Evolutionary conservation across 1,284 basidiomycete genomes (phyloP).

Genomic region (Stygiomarasmius scandens): DNA sequence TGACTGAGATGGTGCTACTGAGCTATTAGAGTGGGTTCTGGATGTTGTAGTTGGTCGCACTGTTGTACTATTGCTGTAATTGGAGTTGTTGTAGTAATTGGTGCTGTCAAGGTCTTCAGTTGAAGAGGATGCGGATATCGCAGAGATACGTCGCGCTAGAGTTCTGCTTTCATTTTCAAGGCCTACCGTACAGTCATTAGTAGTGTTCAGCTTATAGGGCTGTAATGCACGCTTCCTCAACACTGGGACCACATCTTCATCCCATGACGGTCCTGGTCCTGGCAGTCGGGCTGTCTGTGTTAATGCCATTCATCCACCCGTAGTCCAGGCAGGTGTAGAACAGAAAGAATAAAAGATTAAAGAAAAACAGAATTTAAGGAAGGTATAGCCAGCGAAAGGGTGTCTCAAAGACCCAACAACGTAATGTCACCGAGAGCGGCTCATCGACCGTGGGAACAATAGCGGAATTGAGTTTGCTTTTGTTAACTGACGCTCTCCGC

Average conservation of each 20-base stretch:
- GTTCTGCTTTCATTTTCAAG: constrained; percentile 74
- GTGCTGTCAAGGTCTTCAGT: constrained; percentile 37
- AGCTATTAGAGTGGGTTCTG: neutral
- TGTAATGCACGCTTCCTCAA: constrained; percentile 63
- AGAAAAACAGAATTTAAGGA: no score
- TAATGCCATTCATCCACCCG: constrained; percentile 46
- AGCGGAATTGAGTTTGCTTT: no score
- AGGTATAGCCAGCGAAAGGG: no score
- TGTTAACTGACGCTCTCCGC: no score
- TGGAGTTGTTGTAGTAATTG: neutral
- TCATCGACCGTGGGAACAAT: no score
- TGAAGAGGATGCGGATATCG: constrained; percentile 65
- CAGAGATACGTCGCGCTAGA: constrained; percentile 72
- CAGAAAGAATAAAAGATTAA: no score
- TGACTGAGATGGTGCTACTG: constrained; percentile 1
- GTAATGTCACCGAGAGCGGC: no score
- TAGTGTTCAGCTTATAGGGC: constrained; percentile 6
- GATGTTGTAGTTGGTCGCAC: no score
- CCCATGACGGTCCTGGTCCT: constrained; percentile 60
- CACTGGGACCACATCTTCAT: constrained; percentile 71
- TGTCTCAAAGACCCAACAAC: no score
- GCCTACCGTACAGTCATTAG: constrained; percentile 42
- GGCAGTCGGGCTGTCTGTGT: constrained; percentile 53
- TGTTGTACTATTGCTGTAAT: constrained; percentile 1
- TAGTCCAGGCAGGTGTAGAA: no score